A percentile compares a stretch with the other conserved stretches of the same genome.
Conservation (phyloP, 768 basidiomycete species). For the Pleurotus platypus region DNA sequence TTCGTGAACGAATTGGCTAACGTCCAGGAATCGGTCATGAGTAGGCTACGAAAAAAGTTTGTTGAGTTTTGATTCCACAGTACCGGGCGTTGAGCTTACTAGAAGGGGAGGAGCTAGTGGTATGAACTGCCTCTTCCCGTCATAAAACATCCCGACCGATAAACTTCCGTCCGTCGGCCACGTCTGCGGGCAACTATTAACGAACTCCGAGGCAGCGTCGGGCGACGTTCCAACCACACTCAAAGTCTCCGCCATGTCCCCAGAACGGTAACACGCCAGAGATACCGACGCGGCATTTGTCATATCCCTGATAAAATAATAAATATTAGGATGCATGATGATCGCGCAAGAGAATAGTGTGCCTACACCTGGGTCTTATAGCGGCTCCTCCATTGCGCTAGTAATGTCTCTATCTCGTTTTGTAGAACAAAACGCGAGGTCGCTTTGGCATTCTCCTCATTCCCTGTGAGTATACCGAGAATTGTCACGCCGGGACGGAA, state of each 20-base stretch:
- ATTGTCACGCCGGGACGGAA: neutral
- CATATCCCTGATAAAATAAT: neutral
- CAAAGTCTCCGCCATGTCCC: neutral
- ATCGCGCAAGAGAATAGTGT: neutral
- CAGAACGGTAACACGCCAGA: neutral
- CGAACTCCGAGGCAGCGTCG: neutral
- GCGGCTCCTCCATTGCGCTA: neutral
- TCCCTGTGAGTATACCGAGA: neutral
- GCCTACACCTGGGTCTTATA: neutral
- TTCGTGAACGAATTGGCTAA: neutral
- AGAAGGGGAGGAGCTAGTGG: conserved; percentile 1
- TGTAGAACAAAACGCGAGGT: neutral
- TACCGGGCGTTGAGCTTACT: neutral
- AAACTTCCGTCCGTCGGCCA: conserved; percentile 1
- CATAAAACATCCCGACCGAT: neutral
- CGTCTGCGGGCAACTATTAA: neutral
- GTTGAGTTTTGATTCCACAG: neutral
- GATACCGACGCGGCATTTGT: neutral
- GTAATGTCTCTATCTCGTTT: neutral
- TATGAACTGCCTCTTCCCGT: neutral
- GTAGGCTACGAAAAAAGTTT: neutral
- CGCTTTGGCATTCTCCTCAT: neutral
- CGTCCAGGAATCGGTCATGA: conserved; percentile 4
- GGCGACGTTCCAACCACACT: neutral
- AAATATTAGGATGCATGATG: too few relatives aligned